Base-by-base conservation (phyloP, 202 grass and related monocot genomes). In the Setaria viridis region DNA sequence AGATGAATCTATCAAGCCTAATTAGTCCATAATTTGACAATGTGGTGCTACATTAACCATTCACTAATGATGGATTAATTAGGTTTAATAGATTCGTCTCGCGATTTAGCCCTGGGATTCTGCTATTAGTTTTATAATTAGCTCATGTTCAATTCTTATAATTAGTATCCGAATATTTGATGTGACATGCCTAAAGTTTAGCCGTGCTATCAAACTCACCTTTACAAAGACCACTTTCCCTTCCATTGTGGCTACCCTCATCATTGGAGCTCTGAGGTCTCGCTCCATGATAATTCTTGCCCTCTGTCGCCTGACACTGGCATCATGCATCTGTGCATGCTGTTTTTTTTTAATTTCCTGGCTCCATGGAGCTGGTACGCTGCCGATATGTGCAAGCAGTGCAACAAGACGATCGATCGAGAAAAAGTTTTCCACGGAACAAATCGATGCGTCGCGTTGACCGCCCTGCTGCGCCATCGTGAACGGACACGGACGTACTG, bases 391-490 rank as follows among this genome's bases (percentile, higher is more conserved):
- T 48, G 11, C 45, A 50, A 19, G 25, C 13, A 16, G 21, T 55
- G 16, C 19, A 57, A 1, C n/a, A 74, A 10, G 72, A 20, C 32
- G 66, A 68, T 35, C 11, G 29, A 34, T 35, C 7, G 48, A 21
- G 14, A 45, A 80, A 85, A 80, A 73, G 67, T 72, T 80, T 80
- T 80, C 35, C 76, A 21, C 53, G 77, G 34, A 66, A 47, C 58
- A 74, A 86, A 86, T 80, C 68, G 77, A 87, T 75, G 37, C 59
- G 8, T 25, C 57, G 48, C 15, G 34, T 80, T 80, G 76, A 79
- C 75, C 66, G 10, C 70, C 20, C 65, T 20, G 7, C 63, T 33
- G 33, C 39, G 62, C 20, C 72, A 45, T 43, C 41, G 57, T 67
- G 37, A 67, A 33, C 37, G 48, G 16, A 15, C 57, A 45, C 20